Evolutionary conservation across 352 stramenopile genomes (phyloP).

Genomic region (Globisporangium nunn): DNA sequence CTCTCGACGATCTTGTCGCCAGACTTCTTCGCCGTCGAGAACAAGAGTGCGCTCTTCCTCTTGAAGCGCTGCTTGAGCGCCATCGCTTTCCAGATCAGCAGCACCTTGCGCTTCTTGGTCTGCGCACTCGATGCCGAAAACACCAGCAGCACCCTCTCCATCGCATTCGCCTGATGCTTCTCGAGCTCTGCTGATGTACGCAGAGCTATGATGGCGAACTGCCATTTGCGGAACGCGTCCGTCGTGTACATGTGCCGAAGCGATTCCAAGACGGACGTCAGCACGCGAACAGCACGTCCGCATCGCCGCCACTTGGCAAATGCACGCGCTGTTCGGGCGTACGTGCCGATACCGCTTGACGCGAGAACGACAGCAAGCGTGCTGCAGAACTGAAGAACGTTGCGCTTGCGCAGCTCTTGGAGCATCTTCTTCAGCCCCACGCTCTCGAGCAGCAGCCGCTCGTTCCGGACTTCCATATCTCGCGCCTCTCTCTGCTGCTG

Average conservation of each 20-base stretch:
- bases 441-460: constrained; percentile 18
- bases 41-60: neutral
- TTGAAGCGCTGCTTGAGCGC: neutral
- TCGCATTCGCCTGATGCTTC: neutral
- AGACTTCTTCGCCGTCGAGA: neutral
- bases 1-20: constrained; percentile 1
- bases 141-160: constrained; percentile 4
- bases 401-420: constrained; percentile 7
- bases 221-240: constrained; percentile 1
- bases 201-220: neutral
- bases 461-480: constrained; percentile 15
- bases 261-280: neutral
- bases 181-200: neutral
- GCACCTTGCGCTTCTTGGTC: constrained; percentile 1
- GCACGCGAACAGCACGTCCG: neutral
- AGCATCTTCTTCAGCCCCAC: constrained; percentile 11
- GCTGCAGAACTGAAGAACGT: constrained; percentile 7
- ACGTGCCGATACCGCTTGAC: neutral
- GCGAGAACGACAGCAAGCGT: constrained; percentile 5
- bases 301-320: constrained; percentile 4
- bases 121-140: neutral
- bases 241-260: neutral
- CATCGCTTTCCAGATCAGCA: constrained; percentile 8
- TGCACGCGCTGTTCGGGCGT: neutral
- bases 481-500: constrained; percentile 11